Evolutionary conservation across 768 basidiomycete species (phyloP).

Genomic region (Jaapia argillacea): DNA sequence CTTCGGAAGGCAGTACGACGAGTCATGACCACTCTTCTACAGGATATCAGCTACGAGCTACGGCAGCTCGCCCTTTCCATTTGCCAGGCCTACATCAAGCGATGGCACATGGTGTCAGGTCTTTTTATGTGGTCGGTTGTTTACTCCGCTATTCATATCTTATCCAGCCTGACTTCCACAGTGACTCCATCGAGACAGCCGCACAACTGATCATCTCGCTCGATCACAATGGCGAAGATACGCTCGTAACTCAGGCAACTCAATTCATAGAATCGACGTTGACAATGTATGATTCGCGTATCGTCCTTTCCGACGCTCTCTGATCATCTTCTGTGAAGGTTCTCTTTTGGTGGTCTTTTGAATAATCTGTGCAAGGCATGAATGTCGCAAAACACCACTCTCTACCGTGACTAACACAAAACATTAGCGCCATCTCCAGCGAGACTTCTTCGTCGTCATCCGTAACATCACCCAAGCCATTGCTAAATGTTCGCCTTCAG

Average conservation of each 20-base stretch:
- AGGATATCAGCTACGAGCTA: conserved; percentile 54
- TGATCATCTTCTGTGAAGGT: conserved; percentile 42
- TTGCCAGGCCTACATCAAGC: conserved; percentile 51
- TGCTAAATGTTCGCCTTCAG: conserved; percentile 19
- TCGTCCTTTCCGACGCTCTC: conserved; percentile 50
- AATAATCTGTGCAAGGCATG: conserved; percentile 52
- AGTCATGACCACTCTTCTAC: conserved; percentile 38
- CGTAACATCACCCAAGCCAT: conserved; percentile 33
- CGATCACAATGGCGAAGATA: conserved; percentile 42
- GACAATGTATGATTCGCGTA: conserved; percentile 35
- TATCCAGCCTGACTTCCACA: conserved; percentile 13
- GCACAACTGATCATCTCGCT: conserved; percentile 37
- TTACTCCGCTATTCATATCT: background rate
- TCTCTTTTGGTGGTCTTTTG: conserved; percentile 47
- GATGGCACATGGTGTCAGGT: conserved; percentile 26
- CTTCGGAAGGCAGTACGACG: conserved; percentile 44
- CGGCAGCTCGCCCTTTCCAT: conserved; percentile 56
- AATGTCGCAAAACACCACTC: too few relatives aligned
- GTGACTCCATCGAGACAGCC: conserved; percentile 43
- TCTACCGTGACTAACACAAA: too few relatives aligned
- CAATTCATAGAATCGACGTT: conserved; percentile 44
- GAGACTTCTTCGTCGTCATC: conserved; percentile 43
- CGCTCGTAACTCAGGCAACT: conserved; percentile 46
- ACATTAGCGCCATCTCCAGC: conserved; percentile 37
- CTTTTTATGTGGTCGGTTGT: background rate